Percentiles rank a stretch among this genome's conserved stretches.
These are phyloP conservation scores for Lolium perenne DNA, from an alignment of 176 grass and related monocot genomes.

Conservation along the genomic window DNA sequence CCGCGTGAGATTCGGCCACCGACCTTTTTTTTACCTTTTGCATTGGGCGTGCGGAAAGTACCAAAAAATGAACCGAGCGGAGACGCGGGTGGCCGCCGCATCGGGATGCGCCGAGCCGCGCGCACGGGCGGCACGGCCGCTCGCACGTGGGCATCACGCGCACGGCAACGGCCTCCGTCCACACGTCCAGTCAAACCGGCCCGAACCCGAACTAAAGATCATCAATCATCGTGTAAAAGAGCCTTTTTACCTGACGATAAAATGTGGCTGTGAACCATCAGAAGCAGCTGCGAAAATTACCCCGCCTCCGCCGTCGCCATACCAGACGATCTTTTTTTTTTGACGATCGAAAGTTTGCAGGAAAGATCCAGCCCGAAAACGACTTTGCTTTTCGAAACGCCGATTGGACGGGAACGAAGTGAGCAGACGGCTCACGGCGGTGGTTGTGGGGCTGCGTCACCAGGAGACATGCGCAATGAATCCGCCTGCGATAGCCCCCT, in stretches of 20 bases:
- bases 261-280: too few relatives aligned
- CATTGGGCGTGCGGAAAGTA: constrained; percentile 4
- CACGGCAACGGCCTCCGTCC: constrained; percentile 6
- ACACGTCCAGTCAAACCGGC: constrained; percentile 32
- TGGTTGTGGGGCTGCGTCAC: neutral
- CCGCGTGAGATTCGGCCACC: constrained; percentile 29
- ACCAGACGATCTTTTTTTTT: too few relatives aligned
- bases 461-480: constrained; percentile 51
- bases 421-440: neutral
- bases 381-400: neutral
- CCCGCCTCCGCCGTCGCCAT: neutral
- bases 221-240: too few relatives aligned
- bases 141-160: neutral
- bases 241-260: too few relatives aligned
- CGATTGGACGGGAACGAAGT: constrained; percentile 14
- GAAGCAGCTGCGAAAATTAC: neutral
- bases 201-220: too few relatives aligned
- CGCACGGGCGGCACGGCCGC: neutral
- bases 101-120: neutral
- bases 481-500: constrained; percentile 14
- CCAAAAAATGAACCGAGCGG: neutral
- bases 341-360: neutral
- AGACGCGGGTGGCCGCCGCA: neutral
- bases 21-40: neutral
- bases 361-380: neutral